These are phyloP conservation scores for Orbilia blumenaviensis DNA, from an alignment of 2,329 filamentous ascomycete species.

Conservation along the genomic window DNA sequence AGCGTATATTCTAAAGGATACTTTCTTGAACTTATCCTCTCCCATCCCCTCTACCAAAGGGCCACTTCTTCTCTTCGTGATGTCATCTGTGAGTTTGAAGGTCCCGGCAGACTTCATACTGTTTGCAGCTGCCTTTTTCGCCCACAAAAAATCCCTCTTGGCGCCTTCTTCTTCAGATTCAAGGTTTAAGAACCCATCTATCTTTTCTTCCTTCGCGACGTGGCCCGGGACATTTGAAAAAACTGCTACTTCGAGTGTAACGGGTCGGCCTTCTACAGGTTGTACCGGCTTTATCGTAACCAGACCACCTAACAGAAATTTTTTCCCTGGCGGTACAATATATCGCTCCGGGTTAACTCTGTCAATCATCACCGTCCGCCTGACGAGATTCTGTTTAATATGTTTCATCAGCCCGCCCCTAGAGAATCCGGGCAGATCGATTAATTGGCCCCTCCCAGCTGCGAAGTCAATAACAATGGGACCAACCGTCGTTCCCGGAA, in stretches of 20 bases:
- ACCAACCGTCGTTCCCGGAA: constrained; percentile 93
- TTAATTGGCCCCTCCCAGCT: constrained; percentile 77
- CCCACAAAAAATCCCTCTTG: constrained; percentile 11
- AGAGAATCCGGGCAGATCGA: constrained; percentile 77
- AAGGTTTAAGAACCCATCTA: constrained; percentile 59
- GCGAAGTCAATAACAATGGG: constrained; percentile 94
- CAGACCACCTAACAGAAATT: constrained; percentile 83
- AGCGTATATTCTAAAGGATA: constrained; percentile 82
- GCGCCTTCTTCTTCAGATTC: background rate
- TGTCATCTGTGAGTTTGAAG: constrained; percentile 80
- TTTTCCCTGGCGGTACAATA: constrained; percentile 77
- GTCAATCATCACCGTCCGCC: constrained; percentile 76
- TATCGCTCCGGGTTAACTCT: constrained; percentile 78
- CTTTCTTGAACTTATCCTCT: constrained; percentile 71
- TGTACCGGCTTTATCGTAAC: constrained; percentile 83
- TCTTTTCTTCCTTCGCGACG: constrained; percentile 81
- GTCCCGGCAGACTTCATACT: constrained; percentile 70
- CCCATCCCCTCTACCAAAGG: constrained; percentile 69
- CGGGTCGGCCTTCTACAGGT: constrained; percentile 58
- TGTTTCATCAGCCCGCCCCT: constrained; percentile 54
- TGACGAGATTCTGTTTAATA: constrained; percentile 50
- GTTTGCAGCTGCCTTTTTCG: background rate
- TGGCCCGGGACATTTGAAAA: constrained; percentile 84
- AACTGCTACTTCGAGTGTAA: constrained; percentile 30
- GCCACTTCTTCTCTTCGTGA: constrained; percentile 79